These are phyloP conservation scores for Trichoderma parareesei DNA, from an alignment of 495 filamentous ascomycete species.

Conservation along the genomic window DNA sequence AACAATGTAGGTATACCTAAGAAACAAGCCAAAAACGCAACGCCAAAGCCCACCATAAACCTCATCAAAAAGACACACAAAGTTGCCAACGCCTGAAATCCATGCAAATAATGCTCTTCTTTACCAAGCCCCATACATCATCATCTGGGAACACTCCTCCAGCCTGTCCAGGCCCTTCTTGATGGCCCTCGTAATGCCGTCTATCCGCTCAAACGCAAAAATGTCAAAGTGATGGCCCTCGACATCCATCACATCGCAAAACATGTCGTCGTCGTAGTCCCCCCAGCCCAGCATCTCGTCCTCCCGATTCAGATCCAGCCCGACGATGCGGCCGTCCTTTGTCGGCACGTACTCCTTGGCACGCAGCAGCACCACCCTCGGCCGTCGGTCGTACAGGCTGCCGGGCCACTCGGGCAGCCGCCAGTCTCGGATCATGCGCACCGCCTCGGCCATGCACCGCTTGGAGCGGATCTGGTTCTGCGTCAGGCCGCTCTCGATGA, in stretches of 20 bases:
- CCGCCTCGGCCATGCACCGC: constrained; percentile 30
- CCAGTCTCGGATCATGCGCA: constrained; percentile 30
- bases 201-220: constrained; percentile 25
- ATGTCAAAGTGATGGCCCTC: constrained; percentile 39
- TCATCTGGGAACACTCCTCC: not conserved
- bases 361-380: constrained; percentile 31
- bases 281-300: constrained; percentile 34
- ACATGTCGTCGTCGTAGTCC: constrained; percentile 24
- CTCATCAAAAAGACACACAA: not conserved
- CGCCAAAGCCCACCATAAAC: not conserved
- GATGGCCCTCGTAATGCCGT: constrained; percentile 23
- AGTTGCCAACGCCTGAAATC: not conserved
- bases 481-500: constrained; percentile 23
- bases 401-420: constrained; percentile 26
- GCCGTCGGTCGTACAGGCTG: constrained; percentile 15
- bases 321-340: constrained; percentile 18
- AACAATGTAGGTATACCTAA: no score
- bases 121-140: constrained; percentile 8
- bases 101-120: not conserved
- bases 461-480: constrained; percentile 27
- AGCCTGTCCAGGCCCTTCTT: constrained; percentile 25
- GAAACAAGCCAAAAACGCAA: no score
- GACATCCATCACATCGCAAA: constrained; percentile 29
- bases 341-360: constrained; percentile 26
- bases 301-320: constrained; percentile 27